phyloP scores from a whole-genome alignment of 2,329 filamentous ascomycete genomes.

The Lasiodiplodia hormozganensis region DNA sequence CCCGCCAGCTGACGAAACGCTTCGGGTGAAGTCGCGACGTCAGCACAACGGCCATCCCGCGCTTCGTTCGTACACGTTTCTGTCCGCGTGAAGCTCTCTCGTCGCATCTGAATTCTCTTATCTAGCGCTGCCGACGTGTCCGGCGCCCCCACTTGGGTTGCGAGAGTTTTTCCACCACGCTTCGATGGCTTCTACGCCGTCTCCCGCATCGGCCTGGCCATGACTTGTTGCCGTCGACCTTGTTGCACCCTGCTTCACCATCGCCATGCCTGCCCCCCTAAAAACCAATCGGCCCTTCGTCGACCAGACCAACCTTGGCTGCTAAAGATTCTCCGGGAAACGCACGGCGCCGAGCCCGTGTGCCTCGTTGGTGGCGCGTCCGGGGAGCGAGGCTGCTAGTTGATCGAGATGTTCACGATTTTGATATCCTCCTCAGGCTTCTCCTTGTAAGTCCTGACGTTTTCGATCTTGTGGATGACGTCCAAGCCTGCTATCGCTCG shows the following conservation, averaged over 20 bases:
- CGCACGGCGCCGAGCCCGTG: neutral
- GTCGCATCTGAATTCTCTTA: conserved; percentile 4
- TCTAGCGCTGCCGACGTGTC: conserved; percentile 25
- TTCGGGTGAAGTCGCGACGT: conserved; percentile 27
- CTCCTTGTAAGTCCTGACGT: conserved; percentile 83
- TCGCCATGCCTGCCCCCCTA: neutral
- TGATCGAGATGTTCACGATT: conserved; percentile 79
- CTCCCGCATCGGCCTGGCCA: conserved; percentile 1
- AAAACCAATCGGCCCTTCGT: neutral
- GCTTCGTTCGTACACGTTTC: neutral
- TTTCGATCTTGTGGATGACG: conserved; percentile 96
- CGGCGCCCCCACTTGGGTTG: conserved; percentile 10
- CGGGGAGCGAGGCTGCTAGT: neutral
- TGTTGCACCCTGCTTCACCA: neutral
- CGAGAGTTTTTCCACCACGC: conserved; percentile 3
- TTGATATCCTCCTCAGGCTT: conserved; percentile 98
- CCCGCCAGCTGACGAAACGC: conserved; percentile 10
- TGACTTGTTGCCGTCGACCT: neutral
- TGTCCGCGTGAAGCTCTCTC: neutral
- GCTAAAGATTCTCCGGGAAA: neutral
- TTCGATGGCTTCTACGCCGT: conserved; percentile 13
- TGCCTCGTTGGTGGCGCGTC: neutral
- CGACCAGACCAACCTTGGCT: neutral
- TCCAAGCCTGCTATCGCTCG: conserved; percentile 89
- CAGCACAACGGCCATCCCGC: neutral